Conservation (phyloP, 2,329 filamentous ascomycete genomes). For the Knoxdaviesia capensis region DNA sequence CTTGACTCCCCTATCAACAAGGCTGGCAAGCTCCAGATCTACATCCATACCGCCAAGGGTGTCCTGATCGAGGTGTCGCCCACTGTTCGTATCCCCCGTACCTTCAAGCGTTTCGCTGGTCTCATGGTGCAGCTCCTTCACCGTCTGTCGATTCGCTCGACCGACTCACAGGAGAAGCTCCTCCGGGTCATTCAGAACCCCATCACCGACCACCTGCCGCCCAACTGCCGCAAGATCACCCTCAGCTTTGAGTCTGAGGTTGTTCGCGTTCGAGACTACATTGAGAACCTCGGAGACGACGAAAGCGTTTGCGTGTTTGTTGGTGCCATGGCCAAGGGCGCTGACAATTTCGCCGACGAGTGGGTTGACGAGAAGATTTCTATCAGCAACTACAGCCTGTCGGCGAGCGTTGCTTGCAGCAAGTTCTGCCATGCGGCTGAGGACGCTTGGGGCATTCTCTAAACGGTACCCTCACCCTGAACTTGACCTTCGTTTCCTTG, state of each 20-base stretch:
- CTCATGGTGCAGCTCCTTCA: constrained; percentile 97
- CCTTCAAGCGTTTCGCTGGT: constrained; percentile 96
- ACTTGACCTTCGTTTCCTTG: too few species aligned
- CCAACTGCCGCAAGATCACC: constrained; percentile 94
- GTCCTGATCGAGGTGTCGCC: constrained; percentile 96
- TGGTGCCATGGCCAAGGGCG: constrained; percentile 94
- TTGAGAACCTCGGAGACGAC: constrained; percentile 55
- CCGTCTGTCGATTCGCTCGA: constrained; percentile 85
- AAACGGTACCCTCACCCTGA: constrained; percentile 12
- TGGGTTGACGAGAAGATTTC: constrained; percentile 95
- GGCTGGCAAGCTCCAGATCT: constrained; percentile 91
- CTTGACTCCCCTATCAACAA: constrained; percentile 98
- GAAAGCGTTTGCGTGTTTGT: constrained; percentile 97
- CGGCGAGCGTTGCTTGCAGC: constrained; percentile 94
- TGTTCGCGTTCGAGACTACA: constrained; percentile 74
- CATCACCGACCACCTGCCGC: constrained; percentile 88
- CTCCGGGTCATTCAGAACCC: constrained; percentile 96
- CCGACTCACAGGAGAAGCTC: constrained; percentile 92
- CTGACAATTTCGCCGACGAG: constrained; percentile 83
- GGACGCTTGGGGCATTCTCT: constrained; percentile 88
- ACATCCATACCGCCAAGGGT: constrained; percentile 93
- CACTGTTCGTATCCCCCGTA: constrained; percentile 92
- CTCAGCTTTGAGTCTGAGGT: constrained; percentile 84
- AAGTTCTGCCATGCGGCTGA: constrained; percentile 98
- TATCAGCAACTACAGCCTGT: constrained; percentile 95